Base-by-base conservation (phyloP, 345 rosid genomes). In the Camelina sativa region DNA sequence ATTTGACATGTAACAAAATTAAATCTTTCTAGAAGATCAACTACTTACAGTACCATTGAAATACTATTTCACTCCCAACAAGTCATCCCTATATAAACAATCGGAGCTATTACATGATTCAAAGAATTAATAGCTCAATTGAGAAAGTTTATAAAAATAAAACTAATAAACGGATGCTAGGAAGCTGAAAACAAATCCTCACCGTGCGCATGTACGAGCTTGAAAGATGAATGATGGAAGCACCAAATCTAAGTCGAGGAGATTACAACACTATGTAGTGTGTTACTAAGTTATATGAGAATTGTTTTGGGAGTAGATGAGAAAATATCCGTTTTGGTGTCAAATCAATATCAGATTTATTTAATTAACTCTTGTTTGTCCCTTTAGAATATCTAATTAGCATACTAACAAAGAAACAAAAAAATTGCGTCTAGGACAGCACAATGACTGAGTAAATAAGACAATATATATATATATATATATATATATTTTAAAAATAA, bases 361-460 rank as follows among this genome's bases (percentile, higher is more conserved):
- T 48, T 44, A 13, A 8, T 30, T 0, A 19, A 15, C 32, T 11
- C 20, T 13, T 32, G 20, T 48, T 32, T 47, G 44, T 47, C 56
- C 4, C 7, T 41, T 47, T 38, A 22, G 19, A 48, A 9, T 66
- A 65, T 15, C 54, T 19, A 20, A 2, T 51, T 20, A 4, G 12
- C 12, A 19, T 51, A 10, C 13, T 19, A 51, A 51, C 28, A 51
- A 51, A 51, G 15, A 51, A 51, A 51, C 23, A 19, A 51, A 40
- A 65, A 3, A 9, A n/a, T 32, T 6, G 51, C 12, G 38, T 59
- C 59, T 37, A 20, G 32, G 75, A 16, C 68, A 71, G 52, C 60
- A 50, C 61, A 25, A 52, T 44, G 69, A 62, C 52, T 28, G 43
- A 11, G 22, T 62, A 25, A 37, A 23, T 25, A 38, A 52, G 62